Conservation (phyloP, 2,329 filamentous ascomycete species). For the Fusarium annulatum region DNA sequence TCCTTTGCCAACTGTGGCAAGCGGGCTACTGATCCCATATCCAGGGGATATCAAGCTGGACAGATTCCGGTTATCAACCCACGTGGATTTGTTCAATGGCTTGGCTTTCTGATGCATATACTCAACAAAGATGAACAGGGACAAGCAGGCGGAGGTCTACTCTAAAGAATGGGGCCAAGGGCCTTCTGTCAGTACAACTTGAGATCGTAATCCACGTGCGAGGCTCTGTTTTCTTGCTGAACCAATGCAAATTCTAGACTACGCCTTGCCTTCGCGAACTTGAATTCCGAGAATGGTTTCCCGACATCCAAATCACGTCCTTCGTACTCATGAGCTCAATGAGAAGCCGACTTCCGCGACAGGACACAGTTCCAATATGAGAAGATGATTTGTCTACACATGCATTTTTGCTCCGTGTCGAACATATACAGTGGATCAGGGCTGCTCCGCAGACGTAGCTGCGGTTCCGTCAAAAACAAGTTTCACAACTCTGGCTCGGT, state of each 20-base stretch:
- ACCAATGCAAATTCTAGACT: neutral
- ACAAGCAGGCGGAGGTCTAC: neutral
- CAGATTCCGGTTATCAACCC: accelerated
- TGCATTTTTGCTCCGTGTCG: neutral
- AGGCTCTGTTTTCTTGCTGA: neutral
- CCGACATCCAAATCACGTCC: neutral
- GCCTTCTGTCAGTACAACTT: neutral
- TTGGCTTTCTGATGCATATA: neutral
- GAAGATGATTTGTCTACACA: neutral
- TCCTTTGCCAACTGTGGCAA: neutral
- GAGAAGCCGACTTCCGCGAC: too few species aligned
- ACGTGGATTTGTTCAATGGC: accelerated
- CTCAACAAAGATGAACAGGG: neutral
- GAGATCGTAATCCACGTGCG: too few species aligned
- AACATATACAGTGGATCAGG: neutral
- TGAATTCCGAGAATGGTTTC: too few species aligned
- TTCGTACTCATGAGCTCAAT: neutral
- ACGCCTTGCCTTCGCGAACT: too few species aligned
- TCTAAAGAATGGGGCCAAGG: too few species aligned
- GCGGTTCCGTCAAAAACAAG: too few species aligned
- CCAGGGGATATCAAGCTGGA: too few species aligned
- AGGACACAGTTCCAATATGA: neutral
- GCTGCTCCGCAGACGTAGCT: neutral
- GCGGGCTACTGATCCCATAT: too few species aligned
- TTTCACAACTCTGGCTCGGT: neutral